Base-by-base conservation (phyloP, 345 rosid genomes). In the Cochlearia excelsa region DNA sequence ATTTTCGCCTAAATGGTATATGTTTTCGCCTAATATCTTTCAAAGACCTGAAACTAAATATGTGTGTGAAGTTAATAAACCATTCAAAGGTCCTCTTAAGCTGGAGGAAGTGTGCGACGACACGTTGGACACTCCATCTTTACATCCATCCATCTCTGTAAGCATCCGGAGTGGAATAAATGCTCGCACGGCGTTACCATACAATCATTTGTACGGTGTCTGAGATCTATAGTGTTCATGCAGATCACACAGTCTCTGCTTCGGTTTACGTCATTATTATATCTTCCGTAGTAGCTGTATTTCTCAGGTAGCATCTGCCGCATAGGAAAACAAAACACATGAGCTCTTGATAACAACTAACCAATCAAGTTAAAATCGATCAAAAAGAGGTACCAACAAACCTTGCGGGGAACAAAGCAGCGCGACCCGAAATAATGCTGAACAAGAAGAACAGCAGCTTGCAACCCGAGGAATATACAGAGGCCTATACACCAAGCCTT, bases 111-210 rank as follows among this genome's bases (percentile, higher is more conserved):
- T 2, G 86, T 65, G 41, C 99, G 90, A 66, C 99, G 89, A 76
- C 99, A 93, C 54, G 99, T 93, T 53, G 99, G 99, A 63, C 99
- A 93, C 76, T 93, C 99, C 99, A 93, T 93, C 79, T 93, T 93
- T 74, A 93, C 82, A 71, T 93, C 99, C 99, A 93, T 93, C 97
- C 99, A 93, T 74, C 95, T 82, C 77, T 83, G 97, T 68, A 93
- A 79, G 73, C 99, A 93, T 59, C 87, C 97, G 1, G 87, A 76
- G 65, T 93, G 99, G 72, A 93, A 93, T 76, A 83, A 87, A 73
- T 93, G 99, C 61, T 89, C 97, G 37, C 99, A 89, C 3, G 99
- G 99, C 5, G 99, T 93, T 61, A 84, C 97, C 94, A 93, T 93
- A 86, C 88, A 85, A 70, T 85, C 95, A 33, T 51, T 83, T 7